Evolutionary conservation across 352 stramenopile genomes (phyloP).

Genomic region (Globisporangium alternatum): DNA sequence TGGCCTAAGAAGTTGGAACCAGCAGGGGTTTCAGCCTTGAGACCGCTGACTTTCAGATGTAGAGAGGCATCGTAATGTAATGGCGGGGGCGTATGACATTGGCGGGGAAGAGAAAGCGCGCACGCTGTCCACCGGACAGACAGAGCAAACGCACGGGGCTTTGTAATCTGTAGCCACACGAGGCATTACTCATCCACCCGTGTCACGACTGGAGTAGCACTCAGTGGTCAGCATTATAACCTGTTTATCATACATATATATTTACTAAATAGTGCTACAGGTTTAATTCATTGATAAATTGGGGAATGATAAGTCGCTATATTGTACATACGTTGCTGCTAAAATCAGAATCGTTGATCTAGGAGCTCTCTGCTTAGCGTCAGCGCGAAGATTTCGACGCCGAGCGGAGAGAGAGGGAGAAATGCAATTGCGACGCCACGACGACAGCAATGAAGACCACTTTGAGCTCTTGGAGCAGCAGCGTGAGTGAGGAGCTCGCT

Average conservation of each 20-base stretch:
- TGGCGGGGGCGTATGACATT: neutral
- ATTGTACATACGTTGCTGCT: neutral
- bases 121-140: conserved; percentile 1
- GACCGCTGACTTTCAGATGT: neutral
- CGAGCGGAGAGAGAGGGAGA: neutral
- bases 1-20: neutral
- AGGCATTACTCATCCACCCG: neutral
- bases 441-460: neutral
- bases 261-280: neutral
- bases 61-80: neutral
- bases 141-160: neutral
- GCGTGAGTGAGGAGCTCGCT: too few species aligned
- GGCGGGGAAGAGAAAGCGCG: conserved; percentile 5
- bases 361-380: neutral
- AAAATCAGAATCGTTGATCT: neutral
- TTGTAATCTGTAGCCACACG: conserved; percentile 1
- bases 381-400: neutral
- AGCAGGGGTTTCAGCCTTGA: neutral
- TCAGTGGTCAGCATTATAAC: neutral
- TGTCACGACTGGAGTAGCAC: neutral
- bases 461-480: neutral
- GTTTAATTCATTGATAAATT: neutral
- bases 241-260: neutral
- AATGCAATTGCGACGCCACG: neutral
- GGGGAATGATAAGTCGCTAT: neutral